Percentiles rank a stretch among this genome's conserved stretches.
Conservation (phyloP, 495 filamentous ascomycete genomes). For the Xylaria telfairii region DNA sequence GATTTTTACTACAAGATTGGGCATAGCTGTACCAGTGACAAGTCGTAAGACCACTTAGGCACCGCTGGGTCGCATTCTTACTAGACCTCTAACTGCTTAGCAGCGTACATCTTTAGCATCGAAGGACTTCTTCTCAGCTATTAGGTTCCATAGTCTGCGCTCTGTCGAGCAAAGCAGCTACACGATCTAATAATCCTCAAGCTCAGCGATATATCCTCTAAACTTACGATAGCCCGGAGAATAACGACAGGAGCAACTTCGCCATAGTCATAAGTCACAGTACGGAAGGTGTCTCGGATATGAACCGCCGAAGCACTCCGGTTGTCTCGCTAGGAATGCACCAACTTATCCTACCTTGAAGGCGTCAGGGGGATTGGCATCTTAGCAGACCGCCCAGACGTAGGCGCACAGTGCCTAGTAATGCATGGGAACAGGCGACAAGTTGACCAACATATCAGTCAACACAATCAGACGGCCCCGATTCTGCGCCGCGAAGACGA, state of each 20-base stretch:
- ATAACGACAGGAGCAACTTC: constrained; percentile 51
- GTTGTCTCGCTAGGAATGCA: constrained; percentile 49
- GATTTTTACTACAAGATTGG: not conserved
- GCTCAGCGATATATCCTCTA: not conserved
- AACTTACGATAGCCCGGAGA: constrained; percentile 43
- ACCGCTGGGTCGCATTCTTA: constrained; percentile 34
- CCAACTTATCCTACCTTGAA: constrained; percentile 47
- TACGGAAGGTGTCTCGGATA: constrained; percentile 43
- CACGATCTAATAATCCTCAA: not conserved
- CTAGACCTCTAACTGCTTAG: constrained; percentile 25
- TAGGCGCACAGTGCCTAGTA: not conserved
- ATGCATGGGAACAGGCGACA: not conserved
- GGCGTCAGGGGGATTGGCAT: not conserved
- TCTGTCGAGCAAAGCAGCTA: not conserved
- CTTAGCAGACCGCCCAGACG: not conserved
- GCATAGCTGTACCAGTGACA: not conserved
- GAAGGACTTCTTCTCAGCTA: too few relatives aligned
- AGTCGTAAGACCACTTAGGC: constrained; percentile 32
- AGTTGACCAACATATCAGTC: not conserved
- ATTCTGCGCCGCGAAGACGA: constrained; percentile 40
- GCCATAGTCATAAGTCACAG: constrained; percentile 44
- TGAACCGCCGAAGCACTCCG: constrained; percentile 52
- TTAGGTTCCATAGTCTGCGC: not conserved
- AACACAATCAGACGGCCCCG: constrained; percentile 25
- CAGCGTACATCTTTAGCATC: not conserved